Evolutionary conservation across 2,329 filamentous ascomycete species (phyloP).

Genomic region (Penicillium frequentans): DNA sequence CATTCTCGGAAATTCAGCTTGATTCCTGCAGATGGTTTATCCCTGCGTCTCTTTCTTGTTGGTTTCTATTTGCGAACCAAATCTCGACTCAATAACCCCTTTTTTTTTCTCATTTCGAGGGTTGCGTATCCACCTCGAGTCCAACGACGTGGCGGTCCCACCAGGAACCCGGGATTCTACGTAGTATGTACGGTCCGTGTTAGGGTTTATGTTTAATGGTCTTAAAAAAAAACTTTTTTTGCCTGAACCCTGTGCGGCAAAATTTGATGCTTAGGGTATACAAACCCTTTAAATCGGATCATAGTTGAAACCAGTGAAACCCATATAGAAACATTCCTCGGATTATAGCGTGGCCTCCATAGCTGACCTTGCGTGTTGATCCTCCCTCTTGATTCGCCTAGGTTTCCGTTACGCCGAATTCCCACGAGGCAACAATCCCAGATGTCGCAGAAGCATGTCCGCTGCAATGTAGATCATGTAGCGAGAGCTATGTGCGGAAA

Average conservation of each 20-base stretch:
- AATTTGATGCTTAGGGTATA: background rate
- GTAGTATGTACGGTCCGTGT: constrained; percentile 6
- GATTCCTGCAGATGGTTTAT: background rate
- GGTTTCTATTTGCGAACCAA: background rate
- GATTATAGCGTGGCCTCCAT: background rate
- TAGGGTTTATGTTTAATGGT: constrained; percentile 11
- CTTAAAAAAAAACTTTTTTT: background rate
- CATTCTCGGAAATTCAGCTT: background rate
- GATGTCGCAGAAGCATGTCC: constrained; percentile 1
- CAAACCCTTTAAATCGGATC: background rate
- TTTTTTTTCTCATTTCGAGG: constrained; percentile 1
- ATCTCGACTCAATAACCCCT: background rate
- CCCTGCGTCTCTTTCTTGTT: background rate
- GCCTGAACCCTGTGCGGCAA: background rate
- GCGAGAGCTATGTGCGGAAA: background rate
- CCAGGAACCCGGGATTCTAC: constrained; percentile 8
- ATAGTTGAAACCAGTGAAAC: background rate
- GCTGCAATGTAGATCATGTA: constrained; percentile 4
- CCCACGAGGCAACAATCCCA: constrained; percentile 4
- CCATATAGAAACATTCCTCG: background rate
- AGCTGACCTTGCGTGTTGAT: background rate
- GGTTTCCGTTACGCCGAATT: background rate
- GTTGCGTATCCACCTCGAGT: constrained; percentile 1
- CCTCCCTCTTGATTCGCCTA: background rate
- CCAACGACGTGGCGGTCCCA: constrained; percentile 14